Conservation (phyloP, 2,329 filamentous ascomycete genomes). For the Cordyceps pruinosa region DNA sequence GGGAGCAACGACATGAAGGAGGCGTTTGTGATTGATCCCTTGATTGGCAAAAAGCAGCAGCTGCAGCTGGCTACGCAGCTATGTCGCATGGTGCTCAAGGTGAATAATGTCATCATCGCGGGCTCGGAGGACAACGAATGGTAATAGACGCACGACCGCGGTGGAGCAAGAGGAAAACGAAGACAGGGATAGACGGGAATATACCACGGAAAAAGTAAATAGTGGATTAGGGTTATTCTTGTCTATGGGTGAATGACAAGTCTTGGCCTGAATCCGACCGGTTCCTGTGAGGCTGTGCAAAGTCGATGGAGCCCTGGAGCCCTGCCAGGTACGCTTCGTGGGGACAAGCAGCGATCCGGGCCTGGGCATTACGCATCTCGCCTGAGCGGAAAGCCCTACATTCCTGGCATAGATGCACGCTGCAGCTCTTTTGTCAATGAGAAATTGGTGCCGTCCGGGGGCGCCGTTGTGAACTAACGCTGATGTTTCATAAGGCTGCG, state of each 20-base stretch:
- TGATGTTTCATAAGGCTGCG: conserved; percentile 10
- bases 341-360: neutral
- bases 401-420: conserved; percentile 3
- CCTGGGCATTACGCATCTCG: conserved; percentile 1
- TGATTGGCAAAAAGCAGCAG: conserved; percentile 98
- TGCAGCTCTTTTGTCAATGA: neutral
- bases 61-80: conserved; percentile 92
- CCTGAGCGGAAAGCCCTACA: conserved; percentile 6
- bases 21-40: conserved; percentile 94
- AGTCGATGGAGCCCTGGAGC: neutral
- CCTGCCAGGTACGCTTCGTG: neutral
- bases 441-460: neutral
- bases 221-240: conserved; percentile 8
- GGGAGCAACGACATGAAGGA: conserved; percentile 97
- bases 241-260: neutral
- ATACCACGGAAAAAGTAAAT: conserved; percentile 14
- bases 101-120: conserved; percentile 92
- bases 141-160: conserved; percentile 16
- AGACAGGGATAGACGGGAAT: conserved; percentile 9
- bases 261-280: neutral
- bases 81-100: conserved; percentile 96
- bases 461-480: neutral
- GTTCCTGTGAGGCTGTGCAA: conserved; percentile 10
- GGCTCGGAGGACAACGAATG: conserved; percentile 80
- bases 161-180: neutral